A percentile compares a stretch with the other conserved stretches of the same genome.
These are phyloP conservation scores for Carex sylvatica DNA, from an alignment of 202 grass and related monocot species.

Conservation along the genomic window DNA sequence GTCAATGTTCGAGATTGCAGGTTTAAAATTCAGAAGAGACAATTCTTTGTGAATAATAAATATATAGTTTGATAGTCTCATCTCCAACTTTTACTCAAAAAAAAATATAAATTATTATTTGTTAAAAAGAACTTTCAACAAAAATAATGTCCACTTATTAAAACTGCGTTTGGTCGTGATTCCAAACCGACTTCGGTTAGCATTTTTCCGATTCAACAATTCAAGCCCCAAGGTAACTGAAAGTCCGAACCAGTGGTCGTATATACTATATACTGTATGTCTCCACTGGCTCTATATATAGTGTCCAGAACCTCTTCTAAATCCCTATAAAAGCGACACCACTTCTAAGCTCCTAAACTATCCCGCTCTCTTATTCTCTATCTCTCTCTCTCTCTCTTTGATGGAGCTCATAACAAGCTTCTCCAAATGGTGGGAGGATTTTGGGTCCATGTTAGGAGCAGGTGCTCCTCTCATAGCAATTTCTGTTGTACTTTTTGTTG, in stretches of 20 bases:
- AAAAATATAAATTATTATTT: background rate
- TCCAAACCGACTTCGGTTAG: background rate
- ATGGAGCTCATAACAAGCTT: conserved; percentile 19
- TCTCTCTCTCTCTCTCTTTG: background rate
- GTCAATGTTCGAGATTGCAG: no score
- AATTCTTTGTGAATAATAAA: no score
- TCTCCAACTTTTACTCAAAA: no score
- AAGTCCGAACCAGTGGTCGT: background rate
- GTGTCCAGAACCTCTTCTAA: background rate
- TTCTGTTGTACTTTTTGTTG: conserved; percentile 18
- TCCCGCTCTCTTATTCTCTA: background rate
- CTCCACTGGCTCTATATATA: background rate
- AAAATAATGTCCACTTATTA: background rate
- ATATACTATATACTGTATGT: background rate
- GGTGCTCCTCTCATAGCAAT: conserved; percentile 23
- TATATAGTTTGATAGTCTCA: no score
- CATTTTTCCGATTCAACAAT: background rate
- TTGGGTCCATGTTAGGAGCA: background rate
- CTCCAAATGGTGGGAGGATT: background rate
- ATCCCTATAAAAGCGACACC: conserved; percentile 10
- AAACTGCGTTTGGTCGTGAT: background rate
- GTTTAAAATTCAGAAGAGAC: no score
- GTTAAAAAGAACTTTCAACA: background rate
- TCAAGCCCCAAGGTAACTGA: background rate
- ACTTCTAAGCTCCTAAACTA: background rate